Conservation (phyloP, 306 rosid species). For the Cicer arietinum region DNA sequence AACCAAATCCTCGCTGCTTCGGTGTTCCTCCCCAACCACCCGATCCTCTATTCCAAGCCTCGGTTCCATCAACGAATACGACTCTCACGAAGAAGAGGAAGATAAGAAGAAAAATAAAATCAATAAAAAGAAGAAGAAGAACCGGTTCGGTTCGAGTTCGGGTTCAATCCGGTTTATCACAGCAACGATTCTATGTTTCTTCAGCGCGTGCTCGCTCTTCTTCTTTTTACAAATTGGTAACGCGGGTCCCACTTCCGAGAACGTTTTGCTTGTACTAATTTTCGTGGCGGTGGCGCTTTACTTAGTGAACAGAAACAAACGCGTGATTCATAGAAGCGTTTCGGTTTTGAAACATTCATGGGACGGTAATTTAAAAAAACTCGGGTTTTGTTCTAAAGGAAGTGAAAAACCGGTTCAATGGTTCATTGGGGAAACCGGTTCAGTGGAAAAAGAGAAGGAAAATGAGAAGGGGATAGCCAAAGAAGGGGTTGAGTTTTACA, state of each 20-base stretch:
- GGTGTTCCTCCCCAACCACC: slow-evolving; percentile 77
- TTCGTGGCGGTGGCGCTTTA: slow-evolving; percentile 69
- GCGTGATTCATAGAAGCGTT: slow-evolving; percentile 55
- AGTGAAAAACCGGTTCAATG: slow-evolving; percentile 71
- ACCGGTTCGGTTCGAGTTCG: slow-evolving; percentile 4
- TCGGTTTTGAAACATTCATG: slow-evolving; percentile 60
- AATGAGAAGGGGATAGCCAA: slow-evolving; percentile 6
- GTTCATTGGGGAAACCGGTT: slow-evolving; percentile 68
- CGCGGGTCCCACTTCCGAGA: slow-evolving; percentile 62
- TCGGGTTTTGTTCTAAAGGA: slow-evolving; percentile 51
- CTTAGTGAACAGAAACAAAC: slow-evolving; percentile 64
- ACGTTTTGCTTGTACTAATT: slow-evolving; percentile 60
- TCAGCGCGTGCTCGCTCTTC: slow-evolving; percentile 43
- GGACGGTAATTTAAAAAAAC: slow-evolving; percentile 56
- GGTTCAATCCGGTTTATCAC: slow-evolving; percentile 52
- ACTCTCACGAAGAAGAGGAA: slow-evolving; percentile 47
- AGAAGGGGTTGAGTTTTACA: slow-evolving; percentile 80
- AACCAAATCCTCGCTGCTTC: slow-evolving; percentile 81
- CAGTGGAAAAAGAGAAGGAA: background rate
- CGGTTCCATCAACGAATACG: slow-evolving; percentile 66
- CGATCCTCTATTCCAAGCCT: slow-evolving; percentile 79
- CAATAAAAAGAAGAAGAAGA: slow-evolving; percentile 12
- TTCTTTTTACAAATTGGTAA: slow-evolving; percentile 53
- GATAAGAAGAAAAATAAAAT: slow-evolving; percentile 46
- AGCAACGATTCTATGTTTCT: slow-evolving; percentile 45